phyloP scores from a whole-genome alignment of 345 rosid species.

The Murraya koenigii region DNA sequence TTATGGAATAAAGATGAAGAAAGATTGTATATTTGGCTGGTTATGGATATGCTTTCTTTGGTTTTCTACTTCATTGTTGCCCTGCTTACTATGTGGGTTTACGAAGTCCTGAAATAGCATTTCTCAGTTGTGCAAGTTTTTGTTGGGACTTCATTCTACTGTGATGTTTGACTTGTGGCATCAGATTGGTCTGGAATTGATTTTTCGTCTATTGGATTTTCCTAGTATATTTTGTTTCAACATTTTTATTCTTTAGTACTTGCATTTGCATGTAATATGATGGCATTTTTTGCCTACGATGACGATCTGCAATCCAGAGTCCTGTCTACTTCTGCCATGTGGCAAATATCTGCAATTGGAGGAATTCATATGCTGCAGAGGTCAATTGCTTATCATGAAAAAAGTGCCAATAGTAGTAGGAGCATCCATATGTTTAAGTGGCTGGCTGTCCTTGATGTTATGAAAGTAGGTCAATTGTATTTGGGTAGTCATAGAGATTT shows the following conservation, averaged over 20 bases:
- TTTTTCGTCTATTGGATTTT: background rate
- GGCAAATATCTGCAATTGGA: background rate
- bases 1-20: background rate
- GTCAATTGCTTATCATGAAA: background rate
- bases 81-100: background rate
- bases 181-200: background rate
- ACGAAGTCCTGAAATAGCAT: background rate
- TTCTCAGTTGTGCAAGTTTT: background rate
- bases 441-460: background rate
- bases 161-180: background rate
- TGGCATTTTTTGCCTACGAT: background rate
- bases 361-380: background rate
- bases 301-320: background rate
- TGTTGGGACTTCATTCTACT: background rate
- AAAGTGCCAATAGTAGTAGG: background rate
- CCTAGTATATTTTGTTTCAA: background rate
- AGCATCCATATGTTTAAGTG: background rate
- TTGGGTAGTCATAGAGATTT: background rate
- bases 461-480: background rate
- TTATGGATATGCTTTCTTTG: background rate
- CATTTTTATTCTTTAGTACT: background rate
- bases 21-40: background rate
- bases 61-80: background rate
- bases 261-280: background rate
- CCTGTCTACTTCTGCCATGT: background rate